These are phyloP conservation scores for Candida coquimbonensis DNA, from an alignment of 805 yeast species.

Conservation along the genomic window DNA sequence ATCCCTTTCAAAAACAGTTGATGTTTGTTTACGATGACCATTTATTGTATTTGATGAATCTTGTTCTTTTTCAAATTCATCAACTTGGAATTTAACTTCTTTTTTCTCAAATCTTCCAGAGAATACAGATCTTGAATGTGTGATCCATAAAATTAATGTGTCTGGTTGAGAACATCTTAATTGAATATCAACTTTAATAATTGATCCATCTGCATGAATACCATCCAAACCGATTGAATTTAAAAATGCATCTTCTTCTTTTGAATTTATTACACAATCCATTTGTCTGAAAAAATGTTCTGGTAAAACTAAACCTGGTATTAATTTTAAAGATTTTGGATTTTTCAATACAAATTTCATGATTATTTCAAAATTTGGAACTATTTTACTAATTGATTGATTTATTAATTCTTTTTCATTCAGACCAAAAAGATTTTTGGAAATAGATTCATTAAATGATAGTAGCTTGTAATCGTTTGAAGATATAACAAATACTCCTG, in stretches of 20 bases:
- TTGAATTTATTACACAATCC: conserved; percentile 26
- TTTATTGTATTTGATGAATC: neutral
- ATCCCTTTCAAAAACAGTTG: conserved; percentile 12
- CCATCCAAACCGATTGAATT: conserved; percentile 65
- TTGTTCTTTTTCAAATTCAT: conserved; percentile 3
- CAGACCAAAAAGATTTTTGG: conserved; percentile 71
- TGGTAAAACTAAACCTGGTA: conserved; percentile 75
- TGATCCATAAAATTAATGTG: conserved; percentile 72
- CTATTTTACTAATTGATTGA: conserved; percentile 44
- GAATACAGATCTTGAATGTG: conserved; percentile 55
- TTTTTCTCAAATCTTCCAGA: conserved; percentile 9
- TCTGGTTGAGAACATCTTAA: conserved; percentile 58
- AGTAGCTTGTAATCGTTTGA: conserved; percentile 37
- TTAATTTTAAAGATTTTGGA: conserved; percentile 32
- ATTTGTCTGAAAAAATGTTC: conserved; percentile 84
- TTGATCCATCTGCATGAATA: conserved; percentile 60
- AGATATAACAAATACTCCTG: conserved; percentile 73
- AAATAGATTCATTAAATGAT: conserved; percentile 74
- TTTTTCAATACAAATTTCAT: conserved; percentile 26
- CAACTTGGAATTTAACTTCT: conserved; percentile 9
- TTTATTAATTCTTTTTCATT: conserved; percentile 38
- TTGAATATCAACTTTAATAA: conserved; percentile 69
- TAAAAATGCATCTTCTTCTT: conserved; percentile 45
- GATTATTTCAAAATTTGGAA: conserved; percentile 53
- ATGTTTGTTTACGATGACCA: neutral